Evolutionary conservation across 768 basidiomycete species (phyloP).

Genomic region (Royoungia palumana): DNA sequence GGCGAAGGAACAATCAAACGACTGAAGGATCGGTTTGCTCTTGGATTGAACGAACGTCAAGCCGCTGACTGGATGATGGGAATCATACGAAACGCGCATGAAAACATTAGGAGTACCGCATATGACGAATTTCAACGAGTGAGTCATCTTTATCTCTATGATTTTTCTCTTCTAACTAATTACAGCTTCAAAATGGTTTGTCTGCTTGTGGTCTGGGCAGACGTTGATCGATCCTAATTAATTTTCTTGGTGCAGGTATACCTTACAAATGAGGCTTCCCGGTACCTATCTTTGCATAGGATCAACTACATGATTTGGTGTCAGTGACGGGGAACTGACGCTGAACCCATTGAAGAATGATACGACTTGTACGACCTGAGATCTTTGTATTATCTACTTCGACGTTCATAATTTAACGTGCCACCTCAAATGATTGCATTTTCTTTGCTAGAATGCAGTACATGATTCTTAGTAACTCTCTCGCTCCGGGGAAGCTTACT

Average conservation of each 20-base stretch:
- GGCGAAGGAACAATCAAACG: slow-evolving; percentile 90
- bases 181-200: slow-evolving; percentile 49
- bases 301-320: not conserved
- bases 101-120: slow-evolving; percentile 88
- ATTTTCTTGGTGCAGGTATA: slow-evolving; percentile 22
- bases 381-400: slow-evolving; percentile 1
- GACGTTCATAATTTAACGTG: not conserved
- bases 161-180: slow-evolving; percentile 4
- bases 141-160: slow-evolving; percentile 23
- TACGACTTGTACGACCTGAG: not conserved
- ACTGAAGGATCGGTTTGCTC: slow-evolving; percentile 81
- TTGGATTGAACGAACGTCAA: slow-evolving; percentile 78
- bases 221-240: not conserved
- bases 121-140: slow-evolving; percentile 97
- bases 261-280: slow-evolving; percentile 24
- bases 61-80: slow-evolving; percentile 94
- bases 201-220: not conserved
- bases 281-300: not conserved
- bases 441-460: too few species aligned
- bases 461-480: too few species aligned
- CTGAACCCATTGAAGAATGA: not conserved
- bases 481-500: too few species aligned
- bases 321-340: not conserved
- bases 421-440: not conserved
- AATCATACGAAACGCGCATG: slow-evolving; percentile 87